These are phyloP conservation scores for Trametopsis cervina DNA, from an alignment of 768 basidiomycete genomes.

Conservation along the genomic window DNA sequence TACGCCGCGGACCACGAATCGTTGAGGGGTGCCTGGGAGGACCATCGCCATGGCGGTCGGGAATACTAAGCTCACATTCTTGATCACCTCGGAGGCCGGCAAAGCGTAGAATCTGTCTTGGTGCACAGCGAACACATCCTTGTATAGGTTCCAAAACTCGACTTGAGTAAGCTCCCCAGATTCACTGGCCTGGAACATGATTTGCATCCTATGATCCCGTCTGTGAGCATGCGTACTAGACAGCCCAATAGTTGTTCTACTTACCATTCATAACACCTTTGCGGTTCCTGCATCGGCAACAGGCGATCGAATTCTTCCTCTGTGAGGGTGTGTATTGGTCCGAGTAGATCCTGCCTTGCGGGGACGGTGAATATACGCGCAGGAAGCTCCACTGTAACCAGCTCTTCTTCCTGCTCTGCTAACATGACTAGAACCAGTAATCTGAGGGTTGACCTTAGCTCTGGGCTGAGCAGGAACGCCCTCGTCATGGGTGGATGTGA, in stretches of 20 bases:
- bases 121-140: conserved; percentile 66
- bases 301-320: conserved; percentile 61
- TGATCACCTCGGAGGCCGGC: conserved; percentile 90
- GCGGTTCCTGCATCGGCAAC: conserved; percentile 57
- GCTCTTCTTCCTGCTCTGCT: conserved; percentile 67
- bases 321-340: conserved; percentile 60
- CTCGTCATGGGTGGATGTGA: conserved; percentile 71
- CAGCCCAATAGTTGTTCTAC: background rate
- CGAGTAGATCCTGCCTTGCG: conserved; percentile 31
- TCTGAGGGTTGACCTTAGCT: conserved; percentile 64
- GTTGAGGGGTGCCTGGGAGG: conserved; percentile 58
- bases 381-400: conserved; percentile 55
- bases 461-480: conserved; percentile 63
- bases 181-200: conserved; percentile 72
- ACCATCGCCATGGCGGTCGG: conserved; percentile 87
- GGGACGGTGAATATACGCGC: conserved; percentile 53
- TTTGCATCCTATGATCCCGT: conserved; percentile 59
- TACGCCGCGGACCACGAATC: conserved; percentile 87
- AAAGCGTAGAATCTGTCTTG: conserved; percentile 55
- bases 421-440: conserved; percentile 63
- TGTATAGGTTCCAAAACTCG: conserved; percentile 93
- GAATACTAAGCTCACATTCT: conserved; percentile 82
- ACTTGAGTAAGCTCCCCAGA: conserved; percentile 88
- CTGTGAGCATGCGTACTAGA: background rate
- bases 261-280: conserved; percentile 80